Evolutionary conservation across 2,329 filamentous ascomycete genomes (phyloP).

Genomic region (Cordyceps fumosorosea): DNA sequence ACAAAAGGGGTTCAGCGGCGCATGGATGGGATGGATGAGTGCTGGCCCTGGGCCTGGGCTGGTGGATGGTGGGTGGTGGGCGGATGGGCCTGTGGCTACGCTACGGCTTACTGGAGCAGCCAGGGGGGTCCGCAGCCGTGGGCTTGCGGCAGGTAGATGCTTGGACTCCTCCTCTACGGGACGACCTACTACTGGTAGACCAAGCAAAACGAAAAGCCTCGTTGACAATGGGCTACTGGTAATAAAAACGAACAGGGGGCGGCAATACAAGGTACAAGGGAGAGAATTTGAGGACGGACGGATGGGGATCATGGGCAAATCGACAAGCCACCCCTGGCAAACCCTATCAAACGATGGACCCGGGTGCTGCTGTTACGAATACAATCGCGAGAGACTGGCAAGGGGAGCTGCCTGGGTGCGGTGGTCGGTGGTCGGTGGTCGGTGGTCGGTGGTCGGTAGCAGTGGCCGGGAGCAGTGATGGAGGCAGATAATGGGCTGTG

Average conservation of each 20-base stretch:
- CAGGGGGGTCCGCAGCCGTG: neutral
- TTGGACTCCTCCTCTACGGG: neutral
- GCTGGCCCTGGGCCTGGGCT: neutral
- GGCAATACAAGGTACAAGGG: neutral
- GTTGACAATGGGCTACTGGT: neutral
- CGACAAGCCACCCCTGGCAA: slow-evolving; percentile 8
- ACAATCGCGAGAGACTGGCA: too few relatives aligned
- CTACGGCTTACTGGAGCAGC: too few relatives aligned
- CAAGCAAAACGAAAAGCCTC: neutral
- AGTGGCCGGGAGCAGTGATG: neutral
- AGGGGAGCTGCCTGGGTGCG: too few relatives aligned
- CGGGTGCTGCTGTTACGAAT: neutral
- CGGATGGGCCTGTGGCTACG: neutral
- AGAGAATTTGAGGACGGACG: neutral
- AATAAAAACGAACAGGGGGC: neutral
- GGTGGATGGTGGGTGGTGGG: neutral
- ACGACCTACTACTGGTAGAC: neutral
- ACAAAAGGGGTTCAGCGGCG: slow-evolving; percentile 11
- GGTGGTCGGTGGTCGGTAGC: neutral
- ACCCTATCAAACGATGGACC: neutral
- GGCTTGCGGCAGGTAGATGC: slow-evolving; percentile 3
- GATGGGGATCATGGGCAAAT: neutral
- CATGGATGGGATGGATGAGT: slow-evolving; percentile 2
- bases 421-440: too few relatives aligned
- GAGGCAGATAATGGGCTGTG: neutral